Base-by-base conservation (phyloP, 768 basidiomycete species). In the Amylocystis lapponica region DNA sequence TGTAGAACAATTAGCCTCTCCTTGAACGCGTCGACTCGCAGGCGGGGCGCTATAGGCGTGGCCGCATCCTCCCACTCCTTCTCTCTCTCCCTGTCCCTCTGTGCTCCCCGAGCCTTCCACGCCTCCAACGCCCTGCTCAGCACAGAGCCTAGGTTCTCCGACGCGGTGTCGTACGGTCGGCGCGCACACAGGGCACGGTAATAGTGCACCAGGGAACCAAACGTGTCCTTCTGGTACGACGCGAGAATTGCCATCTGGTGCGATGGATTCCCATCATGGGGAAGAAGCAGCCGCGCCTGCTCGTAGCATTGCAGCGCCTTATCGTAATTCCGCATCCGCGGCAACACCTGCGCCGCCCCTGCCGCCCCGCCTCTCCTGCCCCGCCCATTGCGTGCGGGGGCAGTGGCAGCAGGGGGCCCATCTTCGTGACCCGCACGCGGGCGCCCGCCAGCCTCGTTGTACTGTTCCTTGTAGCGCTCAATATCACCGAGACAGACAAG, bases 171-270 rank as follows among this genome's bases (percentile, higher is more conserved):
- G 64, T 93, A 99, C 0, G 92, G 86, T 45, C 80, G 76, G 29
- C 76, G 75, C 27, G 92, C 88, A 55, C 91, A 94, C 11, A 98
- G 70, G 2, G 95, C 88, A 23, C 92, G 83, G 59, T 93, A 93
- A 62, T 97, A 95, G 63, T 92, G 85, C 39, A 86, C 75, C 8
- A 90, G 67, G 23, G 88, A 83, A 25, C 70, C 65, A 55, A 95
- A 92, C n/a, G 76, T 70, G 63, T 98, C 91, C 48, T 76, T 74
- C 53, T 84, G 73, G 61, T 96, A 94, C 4, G 84, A 81, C 2
- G 91, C 78, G 25, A 97, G 76, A 47, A 97, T 94, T 4, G 95
- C 96, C 16, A 98, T 79, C 62, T 98, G 96, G 60, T 98, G 95
- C 16, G 86, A 95, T 1, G 96, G 79, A 56, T 97, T 94, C 51